phyloP scores from a whole-genome alignment of 768 basidiomycete species.

The Trametes gibbosa region DNA sequence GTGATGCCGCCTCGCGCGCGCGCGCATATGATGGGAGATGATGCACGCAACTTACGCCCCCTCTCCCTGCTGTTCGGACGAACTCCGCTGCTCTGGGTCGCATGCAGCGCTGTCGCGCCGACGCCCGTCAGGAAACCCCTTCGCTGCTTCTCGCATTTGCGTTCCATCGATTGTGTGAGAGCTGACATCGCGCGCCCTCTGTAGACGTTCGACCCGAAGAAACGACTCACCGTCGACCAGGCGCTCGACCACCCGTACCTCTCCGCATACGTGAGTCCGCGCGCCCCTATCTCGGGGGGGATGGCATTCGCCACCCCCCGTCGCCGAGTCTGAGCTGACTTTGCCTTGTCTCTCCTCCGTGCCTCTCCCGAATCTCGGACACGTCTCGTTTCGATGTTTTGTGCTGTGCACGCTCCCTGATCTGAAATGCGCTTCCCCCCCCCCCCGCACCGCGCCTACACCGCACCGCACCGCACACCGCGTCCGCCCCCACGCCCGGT shows the following conservation, averaged over 20 bases:
- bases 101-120: too few species aligned
- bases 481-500: too few species aligned
- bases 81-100: too few species aligned
- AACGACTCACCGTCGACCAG: conserved; percentile 78
- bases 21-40: background rate
- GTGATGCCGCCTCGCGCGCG: background rate
- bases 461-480: background rate
- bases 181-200: conserved; percentile 3
- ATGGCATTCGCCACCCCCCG: background rate
- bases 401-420: background rate
- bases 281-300: too few species aligned
- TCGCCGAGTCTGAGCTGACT: background rate
- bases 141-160: background rate
- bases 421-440: background rate
- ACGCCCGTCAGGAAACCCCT: too few species aligned
- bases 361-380: background rate
- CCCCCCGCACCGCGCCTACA: background rate
- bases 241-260: conserved; percentile 83
- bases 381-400: background rate
- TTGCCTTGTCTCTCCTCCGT: background rate
- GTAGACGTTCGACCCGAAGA: conserved; percentile 85
- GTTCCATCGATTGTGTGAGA: background rate
- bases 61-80: too few species aligned
- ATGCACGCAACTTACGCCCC: too few species aligned
- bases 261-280: conserved; percentile 59